Conservation (phyloP, 2,329 filamentous ascomycete genomes). For the Alternaria conjuncta region DNA sequence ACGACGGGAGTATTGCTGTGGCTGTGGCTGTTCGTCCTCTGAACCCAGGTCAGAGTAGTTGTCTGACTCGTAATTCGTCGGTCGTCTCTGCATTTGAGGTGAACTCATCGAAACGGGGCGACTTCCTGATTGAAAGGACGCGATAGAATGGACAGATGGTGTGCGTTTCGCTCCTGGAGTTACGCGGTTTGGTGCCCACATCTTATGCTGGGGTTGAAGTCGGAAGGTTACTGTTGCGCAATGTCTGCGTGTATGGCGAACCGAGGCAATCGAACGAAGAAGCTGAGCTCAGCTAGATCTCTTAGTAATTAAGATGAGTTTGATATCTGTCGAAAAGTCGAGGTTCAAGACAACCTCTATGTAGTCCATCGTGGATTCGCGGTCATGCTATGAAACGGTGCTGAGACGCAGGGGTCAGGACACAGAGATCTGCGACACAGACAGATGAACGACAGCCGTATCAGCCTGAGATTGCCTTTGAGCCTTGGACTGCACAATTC, state of each 20-base stretch:
- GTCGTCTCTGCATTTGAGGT: slow-evolving; percentile 28
- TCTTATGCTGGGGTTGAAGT: slow-evolving; percentile 17
- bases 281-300: not conserved
- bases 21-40: slow-evolving; percentile 30
- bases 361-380: slow-evolving; percentile 19
- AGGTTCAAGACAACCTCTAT: not conserved
- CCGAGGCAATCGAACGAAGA: not conserved
- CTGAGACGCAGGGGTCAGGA: slow-evolving; percentile 39
- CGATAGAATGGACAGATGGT: slow-evolving; percentile 40
- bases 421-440: slow-evolving; percentile 28
- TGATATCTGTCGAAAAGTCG: not conserved
- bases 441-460: slow-evolving; percentile 22
- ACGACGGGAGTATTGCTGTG: slow-evolving; percentile 11
- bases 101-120: slow-evolving; percentile 19
- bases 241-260: not conserved
- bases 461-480: slow-evolving; percentile 2
- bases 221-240: not conserved
- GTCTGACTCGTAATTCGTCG: slow-evolving; percentile 41
- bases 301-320: not conserved
- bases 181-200: slow-evolving; percentile 43
- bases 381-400: slow-evolving; percentile 36
- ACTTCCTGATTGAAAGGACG: slow-evolving; percentile 31
- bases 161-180: slow-evolving; percentile 36
- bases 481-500: slow-evolving; percentile 8
- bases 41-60: slow-evolving; percentile 37